These are phyloP conservation scores for Plasmodium knowlesi DNA, from an alignment of 169 alveolate genomes.

Conservation along the genomic window DNA sequence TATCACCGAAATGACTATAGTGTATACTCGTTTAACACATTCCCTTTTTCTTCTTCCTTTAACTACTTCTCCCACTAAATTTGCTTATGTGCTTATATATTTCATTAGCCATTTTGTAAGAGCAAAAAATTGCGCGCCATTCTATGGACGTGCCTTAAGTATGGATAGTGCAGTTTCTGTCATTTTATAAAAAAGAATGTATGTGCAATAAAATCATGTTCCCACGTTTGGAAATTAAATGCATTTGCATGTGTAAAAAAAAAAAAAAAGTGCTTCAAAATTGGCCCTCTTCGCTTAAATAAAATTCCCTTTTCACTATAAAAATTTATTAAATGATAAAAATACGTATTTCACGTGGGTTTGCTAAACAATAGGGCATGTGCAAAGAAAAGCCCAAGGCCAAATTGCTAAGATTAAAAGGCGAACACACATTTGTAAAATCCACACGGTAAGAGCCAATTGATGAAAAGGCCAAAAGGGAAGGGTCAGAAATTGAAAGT, in stretches of 20 bases:
- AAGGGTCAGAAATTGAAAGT: not conserved
- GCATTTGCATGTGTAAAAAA: not conserved
- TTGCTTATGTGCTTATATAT: not conserved
- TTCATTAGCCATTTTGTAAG: not conserved
- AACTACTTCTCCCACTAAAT: not conserved
- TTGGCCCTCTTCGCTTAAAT: not conserved
- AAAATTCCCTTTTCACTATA: not conserved
- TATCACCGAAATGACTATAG: not conserved
- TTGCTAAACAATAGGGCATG: not conserved
- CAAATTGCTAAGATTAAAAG: not conserved
- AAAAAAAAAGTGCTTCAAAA: not conserved
- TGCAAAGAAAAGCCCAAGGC: not conserved
- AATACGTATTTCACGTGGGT: not conserved
- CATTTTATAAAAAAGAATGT: not conserved
- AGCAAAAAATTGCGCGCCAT: not conserved
- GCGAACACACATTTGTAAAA: not conserved
- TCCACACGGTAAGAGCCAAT: not conserved
- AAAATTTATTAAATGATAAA: not conserved
- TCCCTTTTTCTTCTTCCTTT: not conserved
- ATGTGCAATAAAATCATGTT: not conserved
- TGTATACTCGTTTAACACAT: not conserved
- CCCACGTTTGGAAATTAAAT: not conserved
- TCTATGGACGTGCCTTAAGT: not conserved
- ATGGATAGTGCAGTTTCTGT: not conserved
- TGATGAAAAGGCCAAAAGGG: not conserved